Evolutionary conservation across 2,329 filamentous ascomycete species (phyloP).

Genomic region (Metarhizium robertsii): DNA sequence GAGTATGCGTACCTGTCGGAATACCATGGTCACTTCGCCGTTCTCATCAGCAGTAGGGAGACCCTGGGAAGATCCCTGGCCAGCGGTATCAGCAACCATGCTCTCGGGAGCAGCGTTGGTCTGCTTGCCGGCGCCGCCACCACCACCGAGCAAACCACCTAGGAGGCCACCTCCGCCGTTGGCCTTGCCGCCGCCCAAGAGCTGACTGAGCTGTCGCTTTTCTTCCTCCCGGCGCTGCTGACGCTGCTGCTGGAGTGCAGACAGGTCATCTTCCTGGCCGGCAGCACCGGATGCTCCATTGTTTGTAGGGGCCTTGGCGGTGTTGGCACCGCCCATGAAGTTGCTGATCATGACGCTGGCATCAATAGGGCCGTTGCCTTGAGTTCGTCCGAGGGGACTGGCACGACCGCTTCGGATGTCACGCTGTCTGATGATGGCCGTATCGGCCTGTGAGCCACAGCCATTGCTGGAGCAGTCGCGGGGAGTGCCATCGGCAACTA

Average conservation of each 20-base stretch:
- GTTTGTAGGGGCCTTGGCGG: constrained; percentile 24
- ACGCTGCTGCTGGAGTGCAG: constrained; percentile 11
- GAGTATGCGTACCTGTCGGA: constrained; percentile 33
- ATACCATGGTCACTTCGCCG: constrained; percentile 53
- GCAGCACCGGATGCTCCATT: constrained; percentile 26
- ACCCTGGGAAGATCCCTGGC: constrained; percentile 40
- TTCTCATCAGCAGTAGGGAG: constrained; percentile 53
- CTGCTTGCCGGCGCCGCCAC: background rate
- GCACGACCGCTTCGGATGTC: constrained; percentile 44
- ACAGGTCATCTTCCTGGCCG: constrained; percentile 36
- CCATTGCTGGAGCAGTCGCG: constrained; percentile 53
- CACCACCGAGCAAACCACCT: background rate
- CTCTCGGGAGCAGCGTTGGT: constrained; percentile 28
- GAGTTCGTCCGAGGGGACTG: constrained; percentile 55
- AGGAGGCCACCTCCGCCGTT: background rate
- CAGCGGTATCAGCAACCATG: constrained; percentile 43
- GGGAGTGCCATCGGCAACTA: constrained; percentile 55
- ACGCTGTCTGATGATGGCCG: constrained; percentile 55
- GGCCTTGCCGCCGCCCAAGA: constrained; percentile 17
- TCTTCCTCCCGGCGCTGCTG: constrained; percentile 12
- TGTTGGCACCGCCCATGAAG: constrained; percentile 45
- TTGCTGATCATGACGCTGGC: constrained; percentile 45
- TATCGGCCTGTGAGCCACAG: constrained; percentile 60
- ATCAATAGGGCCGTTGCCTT: constrained; percentile 49
- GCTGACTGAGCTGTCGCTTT: constrained; percentile 21